A percentile compares a stretch with the other conserved stretches of the same genome.
phyloP scores from a whole-genome alignment of 2,329 filamentous ascomycete species.

The Neonectria hederae region DNA sequence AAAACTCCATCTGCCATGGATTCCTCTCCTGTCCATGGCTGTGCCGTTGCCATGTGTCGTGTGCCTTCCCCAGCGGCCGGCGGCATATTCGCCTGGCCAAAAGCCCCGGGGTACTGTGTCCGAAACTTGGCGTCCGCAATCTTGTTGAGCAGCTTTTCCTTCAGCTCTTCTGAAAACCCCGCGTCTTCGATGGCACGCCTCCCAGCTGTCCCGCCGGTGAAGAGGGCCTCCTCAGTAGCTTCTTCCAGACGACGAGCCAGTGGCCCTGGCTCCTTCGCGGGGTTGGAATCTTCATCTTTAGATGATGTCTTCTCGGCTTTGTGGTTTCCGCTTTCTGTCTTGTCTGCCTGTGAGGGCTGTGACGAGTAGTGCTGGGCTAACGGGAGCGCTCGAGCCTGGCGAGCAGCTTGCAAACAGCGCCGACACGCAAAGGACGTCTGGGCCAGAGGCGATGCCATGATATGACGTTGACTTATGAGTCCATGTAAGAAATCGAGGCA shows the following conservation, averaged over 20 bases:
- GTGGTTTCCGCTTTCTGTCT: not conserved
- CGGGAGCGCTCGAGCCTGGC: conserved; percentile 9
- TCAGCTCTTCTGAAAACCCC: conserved; percentile 71
- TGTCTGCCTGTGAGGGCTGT: conserved; percentile 16
- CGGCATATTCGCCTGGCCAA: conserved; percentile 59
- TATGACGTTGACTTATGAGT: not conserved
- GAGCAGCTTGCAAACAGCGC: conserved; percentile 31
- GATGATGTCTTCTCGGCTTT: conserved; percentile 11
- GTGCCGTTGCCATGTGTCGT: conserved; percentile 71
- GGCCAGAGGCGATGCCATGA: conserved; percentile 16
- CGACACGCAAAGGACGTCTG: conserved; percentile 29
- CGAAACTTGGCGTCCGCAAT: conserved; percentile 65
- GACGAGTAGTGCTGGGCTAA: conserved; percentile 31
- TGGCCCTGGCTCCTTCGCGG: conserved; percentile 48
- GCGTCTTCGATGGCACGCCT: conserved; percentile 68
- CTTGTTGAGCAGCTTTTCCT: conserved; percentile 65
- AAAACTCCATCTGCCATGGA: conserved; percentile 77
- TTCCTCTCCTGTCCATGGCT: conserved; percentile 84
- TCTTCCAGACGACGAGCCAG: conserved; percentile 68
- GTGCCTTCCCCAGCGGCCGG: conserved; percentile 74
- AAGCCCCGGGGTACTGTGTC: conserved; percentile 58
- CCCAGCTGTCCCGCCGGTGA: conserved; percentile 68
- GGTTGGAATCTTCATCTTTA: conserved; percentile 2
- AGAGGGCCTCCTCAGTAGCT: conserved; percentile 70
- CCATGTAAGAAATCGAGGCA: not conserved